These are phyloP conservation scores for Phoma sp. DNA, from an alignment of 2,329 filamentous ascomycete genomes.

Conservation along the genomic window DNA sequence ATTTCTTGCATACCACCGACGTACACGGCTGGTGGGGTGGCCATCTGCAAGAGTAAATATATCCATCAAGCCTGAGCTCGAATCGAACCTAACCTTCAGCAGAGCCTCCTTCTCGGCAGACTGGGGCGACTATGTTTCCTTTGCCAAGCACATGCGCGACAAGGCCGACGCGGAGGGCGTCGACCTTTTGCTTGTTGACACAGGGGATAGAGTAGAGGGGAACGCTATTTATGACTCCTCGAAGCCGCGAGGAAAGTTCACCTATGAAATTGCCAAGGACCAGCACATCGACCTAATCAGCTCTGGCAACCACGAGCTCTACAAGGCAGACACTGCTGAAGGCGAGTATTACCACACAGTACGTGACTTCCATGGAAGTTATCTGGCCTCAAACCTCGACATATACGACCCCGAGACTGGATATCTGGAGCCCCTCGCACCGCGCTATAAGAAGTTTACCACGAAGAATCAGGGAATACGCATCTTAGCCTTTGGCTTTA, in stretches of 20 bases:
- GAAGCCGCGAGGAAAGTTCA: constrained; percentile 84
- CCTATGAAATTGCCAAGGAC: constrained; percentile 84
- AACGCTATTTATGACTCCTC: constrained; percentile 95
- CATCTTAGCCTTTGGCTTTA: constrained; percentile 88
- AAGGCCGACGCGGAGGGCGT: constrained; percentile 79
- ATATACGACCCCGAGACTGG: constrained; percentile 78
- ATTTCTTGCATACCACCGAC: constrained; percentile 88
- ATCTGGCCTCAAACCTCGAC: constrained; percentile 92
- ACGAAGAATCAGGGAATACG: constrained; percentile 88
- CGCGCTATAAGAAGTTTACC: constrained; percentile 85
- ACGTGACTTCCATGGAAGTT: constrained; percentile 79
- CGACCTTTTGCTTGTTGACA: constrained; percentile 93
- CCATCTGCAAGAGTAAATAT: constrained; percentile 80
- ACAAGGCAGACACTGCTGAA: constrained; percentile 78
- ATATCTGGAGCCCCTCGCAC: constrained; percentile 76
- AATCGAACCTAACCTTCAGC: constrained; percentile 13
- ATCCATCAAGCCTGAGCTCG: too few relatives aligned
- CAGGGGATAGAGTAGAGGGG: constrained; percentile 90
- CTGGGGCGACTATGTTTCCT: constrained; percentile 98
- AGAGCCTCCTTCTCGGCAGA: constrained; percentile 92
- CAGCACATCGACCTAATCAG: constrained; percentile 85
- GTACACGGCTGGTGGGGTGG: constrained; percentile 96
- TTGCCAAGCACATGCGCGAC: constrained; percentile 80
- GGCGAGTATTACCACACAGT: constrained; percentile 82
- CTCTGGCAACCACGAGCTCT: constrained; percentile 94